Base-by-base conservation (phyloP, 345 rosid genomes). In the Crucihimalaya himalaica region DNA sequence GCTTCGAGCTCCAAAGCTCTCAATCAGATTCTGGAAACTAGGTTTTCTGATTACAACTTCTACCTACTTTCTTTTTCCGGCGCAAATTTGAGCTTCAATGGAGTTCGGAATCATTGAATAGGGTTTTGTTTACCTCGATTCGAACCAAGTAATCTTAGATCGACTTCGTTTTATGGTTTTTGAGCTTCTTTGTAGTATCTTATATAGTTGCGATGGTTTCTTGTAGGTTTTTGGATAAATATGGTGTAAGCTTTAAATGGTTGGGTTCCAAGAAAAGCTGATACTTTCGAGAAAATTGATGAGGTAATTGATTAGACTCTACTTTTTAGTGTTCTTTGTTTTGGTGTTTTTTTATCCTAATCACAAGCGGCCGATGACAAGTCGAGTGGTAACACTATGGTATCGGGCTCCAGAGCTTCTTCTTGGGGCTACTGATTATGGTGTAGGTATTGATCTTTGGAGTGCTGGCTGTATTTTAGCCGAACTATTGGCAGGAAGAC, bases 341-440 rank as follows among this genome's bases (percentile, higher is more conserved):
- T 53, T 8, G 5, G 11, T 39, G 20, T 14, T 43, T 47, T n/a
- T 43, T 3, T 4, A 51, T 79, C 97, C 97, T 16, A 85, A 88
- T 63, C 88, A 82, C 76, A 88, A 79, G 82, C 88, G 86, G 71
- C 88, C 88, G 0, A 88, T 95, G 99, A 95, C 99, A 25, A 95
- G 97, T 70, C 87, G 97, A 51, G 99, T 95, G 63, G 99, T 95
- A 25, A 95, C 99, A 20, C 75, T 95, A 4, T 95, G 99, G 97
- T 95, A 95, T 72, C 92, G 99, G 47, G 92, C 99, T 63, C 99
- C 97, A 3, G 99, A 95, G 82, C 99, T 95, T 79, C 94, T 95
- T 48, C 96, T 95, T n/a, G 99, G 99, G 19, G 92, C 97, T 72
- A 90, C 93, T 59, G 97, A 95, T 73, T 95, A 95, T 80, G 88